Conservation (phyloP, 1,284 basidiomycete genomes). For the Tilletia walkeri region DNA sequence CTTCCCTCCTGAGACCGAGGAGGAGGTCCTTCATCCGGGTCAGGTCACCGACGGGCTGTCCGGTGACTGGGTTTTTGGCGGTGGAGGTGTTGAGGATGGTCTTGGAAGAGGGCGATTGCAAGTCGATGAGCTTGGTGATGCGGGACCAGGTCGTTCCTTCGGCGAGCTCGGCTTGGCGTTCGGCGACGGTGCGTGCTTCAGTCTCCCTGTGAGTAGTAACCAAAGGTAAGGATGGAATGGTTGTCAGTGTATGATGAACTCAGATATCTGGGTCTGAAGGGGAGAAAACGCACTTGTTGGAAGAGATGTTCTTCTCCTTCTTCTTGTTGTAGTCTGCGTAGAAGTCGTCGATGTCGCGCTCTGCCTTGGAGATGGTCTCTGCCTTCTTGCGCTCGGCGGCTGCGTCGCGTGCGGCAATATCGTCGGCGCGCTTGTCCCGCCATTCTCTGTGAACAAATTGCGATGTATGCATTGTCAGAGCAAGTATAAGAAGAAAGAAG, state of each 20-base stretch:
- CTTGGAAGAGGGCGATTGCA: conserved; percentile 94
- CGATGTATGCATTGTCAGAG: neutral
- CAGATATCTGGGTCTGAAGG: neutral
- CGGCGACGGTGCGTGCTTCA: conserved; percentile 76
- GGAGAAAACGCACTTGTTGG: conserved; percentile 78
- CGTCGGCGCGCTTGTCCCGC: conserved; percentile 80
- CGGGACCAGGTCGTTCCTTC: conserved; percentile 94
- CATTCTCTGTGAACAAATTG: conserved; percentile 66
- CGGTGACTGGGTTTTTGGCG: conserved; percentile 46
- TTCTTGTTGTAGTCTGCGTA: conserved; percentile 89
- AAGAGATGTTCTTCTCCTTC: conserved; percentile 87
- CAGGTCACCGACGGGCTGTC: conserved; percentile 84
- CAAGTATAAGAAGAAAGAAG: neutral
- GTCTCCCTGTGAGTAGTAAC: conserved; percentile 66
- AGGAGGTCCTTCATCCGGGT: conserved; percentile 73
- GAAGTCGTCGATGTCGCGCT: conserved; percentile 89
- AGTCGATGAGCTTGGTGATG: conserved; percentile 79
- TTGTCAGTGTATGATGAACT: neutral
- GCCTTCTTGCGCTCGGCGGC: conserved; percentile 75
- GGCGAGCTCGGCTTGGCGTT: conserved; percentile 73
- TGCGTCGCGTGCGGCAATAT: conserved; percentile 79
- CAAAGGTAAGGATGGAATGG: conserved; percentile 7
- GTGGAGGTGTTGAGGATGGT: conserved; percentile 72
- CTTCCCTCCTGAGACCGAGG: conserved; percentile 46
- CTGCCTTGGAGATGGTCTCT: conserved; percentile 83